Percentiles rank a stretch among this genome's conserved stretches.
These are phyloP conservation scores for Metrosideros polymorpha DNA, from an alignment of 441 rosid genomes.

Conservation along the genomic window DNA sequence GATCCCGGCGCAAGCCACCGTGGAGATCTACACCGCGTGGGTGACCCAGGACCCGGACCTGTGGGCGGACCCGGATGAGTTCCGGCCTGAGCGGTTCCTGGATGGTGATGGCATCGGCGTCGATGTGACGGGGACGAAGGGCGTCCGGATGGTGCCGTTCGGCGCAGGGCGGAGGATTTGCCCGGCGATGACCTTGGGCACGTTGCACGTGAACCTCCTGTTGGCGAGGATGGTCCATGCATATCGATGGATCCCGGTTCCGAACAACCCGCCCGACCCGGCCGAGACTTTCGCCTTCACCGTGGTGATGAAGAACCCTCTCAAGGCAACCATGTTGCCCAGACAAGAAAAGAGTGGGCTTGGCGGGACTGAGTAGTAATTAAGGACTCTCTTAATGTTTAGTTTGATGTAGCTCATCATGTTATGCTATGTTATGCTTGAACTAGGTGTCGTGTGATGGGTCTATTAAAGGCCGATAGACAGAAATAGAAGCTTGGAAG, in stretches of 20 bases:
- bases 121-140: slow-evolving; percentile 77
- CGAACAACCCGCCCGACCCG: slow-evolving; percentile 61
- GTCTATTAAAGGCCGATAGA: not conserved
- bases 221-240: slow-evolving; percentile 81
- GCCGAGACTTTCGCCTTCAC: slow-evolving; percentile 86
- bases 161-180: slow-evolving; percentile 92
- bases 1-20: slow-evolving; percentile 49
- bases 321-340: slow-evolving; percentile 50
- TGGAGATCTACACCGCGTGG: slow-evolving; percentile 93
- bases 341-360: slow-evolving; percentile 11
- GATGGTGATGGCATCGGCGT: slow-evolving; percentile 66
- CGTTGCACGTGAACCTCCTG: slow-evolving; percentile 54
- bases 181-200: slow-evolving; percentile 77
- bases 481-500: not conserved
- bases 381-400: not conserved
- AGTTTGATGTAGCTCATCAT: not conserved
- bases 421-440: not conserved
- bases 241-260: slow-evolving; percentile 60
- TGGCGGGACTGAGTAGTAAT: not conserved
- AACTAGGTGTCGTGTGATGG: not conserved
- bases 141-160: slow-evolving; percentile 70
- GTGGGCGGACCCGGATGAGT: slow-evolving; percentile 65
- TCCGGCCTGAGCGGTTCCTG: slow-evolving; percentile 74
- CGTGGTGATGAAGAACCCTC: slow-evolving; percentile 79
- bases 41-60: slow-evolving; percentile 63